Base-by-base conservation (phyloP, 176 grass and related monocot species). In the Avena sativa region DNA sequence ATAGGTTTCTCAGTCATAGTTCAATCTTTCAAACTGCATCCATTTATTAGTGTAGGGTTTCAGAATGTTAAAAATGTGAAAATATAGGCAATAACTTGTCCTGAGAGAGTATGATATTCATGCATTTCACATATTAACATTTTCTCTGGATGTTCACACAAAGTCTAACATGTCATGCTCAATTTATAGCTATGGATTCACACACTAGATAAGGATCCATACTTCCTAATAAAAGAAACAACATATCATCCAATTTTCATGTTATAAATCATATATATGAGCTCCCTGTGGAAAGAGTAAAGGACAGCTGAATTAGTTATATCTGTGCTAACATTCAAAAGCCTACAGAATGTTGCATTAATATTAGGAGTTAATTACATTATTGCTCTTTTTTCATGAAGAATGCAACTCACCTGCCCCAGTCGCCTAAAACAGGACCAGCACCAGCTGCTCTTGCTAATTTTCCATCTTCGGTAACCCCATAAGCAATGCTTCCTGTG, bases 401-500 rank as follows among this genome's bases (percentile, higher is more conserved):
- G 26, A 61, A 28, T 48, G 44, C 47, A 83, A 87, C 87, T 89
- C 71, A 99, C 97, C 97, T 96, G 81, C 97, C 97, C 94, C 90
- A 99, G 85, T 99, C 97, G 12, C 97, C 97, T 81, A 99, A 93
- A 89, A 96, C 83, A 47, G 97, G 97, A 32, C 97, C 97, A 1
- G 97, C 97, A 87, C 97, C 97, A 78, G 97, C 94, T 83, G 97
- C 94, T 88, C 94, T 91, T 11, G 97, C 97, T 91, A 90, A 56
- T 92, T 88, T 99, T 85, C 97, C 97, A 86, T 96, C 88, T 89
- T 99, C 89, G 21, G 89, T 93, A 84, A 99, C 90, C 34, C 92
- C 97, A 91, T 96, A 99, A 88, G 97, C 90, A 91, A 99, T 99
- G 59, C 85, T 79, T 83, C 97, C 97, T 81, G 97, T 99, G 64